These are phyloP conservation scores for Penicillium malachiteum DNA, from an alignment of 495 filamentous ascomycete species.

Conservation along the genomic window DNA sequence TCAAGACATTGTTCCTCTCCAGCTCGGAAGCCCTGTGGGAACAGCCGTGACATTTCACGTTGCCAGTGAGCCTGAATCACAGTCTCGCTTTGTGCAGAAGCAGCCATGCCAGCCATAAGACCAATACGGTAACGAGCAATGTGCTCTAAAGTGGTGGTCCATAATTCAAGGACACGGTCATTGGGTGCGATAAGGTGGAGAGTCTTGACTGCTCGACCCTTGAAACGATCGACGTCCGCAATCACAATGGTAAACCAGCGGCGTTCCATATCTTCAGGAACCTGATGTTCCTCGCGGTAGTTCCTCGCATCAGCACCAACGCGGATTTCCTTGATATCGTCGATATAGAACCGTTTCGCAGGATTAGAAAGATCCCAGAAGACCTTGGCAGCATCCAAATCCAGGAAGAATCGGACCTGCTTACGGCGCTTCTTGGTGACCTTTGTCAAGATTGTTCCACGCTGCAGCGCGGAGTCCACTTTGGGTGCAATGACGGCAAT, in stretches of 20 bases:
- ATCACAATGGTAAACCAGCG: slow-evolving; percentile 91
- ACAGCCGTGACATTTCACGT: slow-evolving; percentile 74
- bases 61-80: slow-evolving; percentile 80
- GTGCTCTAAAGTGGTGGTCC: slow-evolving; percentile 77
- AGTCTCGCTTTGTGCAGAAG: slow-evolving; percentile 69
- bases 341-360: slow-evolving; percentile 83
- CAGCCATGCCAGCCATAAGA: slow-evolving; percentile 81
- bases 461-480: slow-evolving; percentile 66
- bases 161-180: slow-evolving; percentile 65
- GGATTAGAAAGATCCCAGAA: slow-evolving; percentile 79
- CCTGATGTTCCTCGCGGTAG: slow-evolving; percentile 79
- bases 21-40: slow-evolving; percentile 50
- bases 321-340: slow-evolving; percentile 89
- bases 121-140: slow-evolving; percentile 81
- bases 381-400: slow-evolving; percentile 79
- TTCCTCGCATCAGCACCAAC: slow-evolving; percentile 82
- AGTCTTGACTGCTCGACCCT: slow-evolving; percentile 67
- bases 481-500: slow-evolving; percentile 61
- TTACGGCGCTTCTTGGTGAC: slow-evolving; percentile 79
- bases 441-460: slow-evolving; percentile 75
- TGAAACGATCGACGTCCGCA: slow-evolving; percentile 63
- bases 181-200: slow-evolving; percentile 79
- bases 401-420: slow-evolving; percentile 70
- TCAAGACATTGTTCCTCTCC: slow-evolving; percentile 70
- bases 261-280: slow-evolving; percentile 59